Conservation (phyloP, 768 basidiomycete genomes). For the Auricularia heimuer region DNA sequence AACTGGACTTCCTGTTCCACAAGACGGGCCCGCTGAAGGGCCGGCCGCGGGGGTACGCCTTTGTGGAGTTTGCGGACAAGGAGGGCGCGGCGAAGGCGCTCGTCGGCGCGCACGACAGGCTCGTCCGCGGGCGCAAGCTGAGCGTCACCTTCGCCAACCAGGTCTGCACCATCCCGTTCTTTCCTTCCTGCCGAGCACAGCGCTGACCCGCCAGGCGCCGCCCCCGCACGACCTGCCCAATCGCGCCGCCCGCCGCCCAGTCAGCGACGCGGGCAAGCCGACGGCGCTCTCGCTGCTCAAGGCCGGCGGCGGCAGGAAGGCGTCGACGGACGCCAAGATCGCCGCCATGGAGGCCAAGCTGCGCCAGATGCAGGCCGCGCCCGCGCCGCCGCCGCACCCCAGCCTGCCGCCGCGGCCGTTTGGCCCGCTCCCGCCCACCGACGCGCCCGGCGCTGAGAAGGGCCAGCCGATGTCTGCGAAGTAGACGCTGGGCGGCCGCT, state of each 20-base stretch:
- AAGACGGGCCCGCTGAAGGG: conserved; percentile 83
- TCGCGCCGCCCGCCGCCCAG: conserved; percentile 7
- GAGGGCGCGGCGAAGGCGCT: conserved; percentile 78
- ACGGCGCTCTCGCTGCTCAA: conserved; percentile 88
- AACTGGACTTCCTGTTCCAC: conserved; percentile 93
- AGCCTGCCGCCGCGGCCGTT: conserved; percentile 18
- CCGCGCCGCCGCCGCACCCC: conserved; percentile 17
- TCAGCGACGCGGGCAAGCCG: conserved; percentile 28
- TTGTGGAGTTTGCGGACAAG: conserved; percentile 72
- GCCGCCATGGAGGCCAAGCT: conserved; percentile 95
- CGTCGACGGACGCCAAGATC: conserved; percentile 76
- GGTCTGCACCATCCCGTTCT: conserved; percentile 23
- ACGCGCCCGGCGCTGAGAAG: background rate
- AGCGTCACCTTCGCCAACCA: conserved; percentile 90
- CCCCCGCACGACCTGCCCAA: conserved; percentile 3
- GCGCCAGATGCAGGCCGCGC: conserved; percentile 49
- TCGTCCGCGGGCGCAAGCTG: conserved; percentile 78
- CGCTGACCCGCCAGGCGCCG: conserved; percentile 16
- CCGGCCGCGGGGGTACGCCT: conserved; percentile 92
- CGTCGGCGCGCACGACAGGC: conserved; percentile 60
- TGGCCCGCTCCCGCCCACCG: background rate
- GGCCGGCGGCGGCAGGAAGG: conserved; percentile 47
- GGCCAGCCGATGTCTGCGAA: background rate
- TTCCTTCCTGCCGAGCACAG: conserved; percentile 35
- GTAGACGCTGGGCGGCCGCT: too few relatives aligned